Evolutionary conservation across 2,329 filamentous ascomycete genomes (phyloP), one percentile per base, ranked within the genome.

Genomic region (Penicillium sp.): DNA sequence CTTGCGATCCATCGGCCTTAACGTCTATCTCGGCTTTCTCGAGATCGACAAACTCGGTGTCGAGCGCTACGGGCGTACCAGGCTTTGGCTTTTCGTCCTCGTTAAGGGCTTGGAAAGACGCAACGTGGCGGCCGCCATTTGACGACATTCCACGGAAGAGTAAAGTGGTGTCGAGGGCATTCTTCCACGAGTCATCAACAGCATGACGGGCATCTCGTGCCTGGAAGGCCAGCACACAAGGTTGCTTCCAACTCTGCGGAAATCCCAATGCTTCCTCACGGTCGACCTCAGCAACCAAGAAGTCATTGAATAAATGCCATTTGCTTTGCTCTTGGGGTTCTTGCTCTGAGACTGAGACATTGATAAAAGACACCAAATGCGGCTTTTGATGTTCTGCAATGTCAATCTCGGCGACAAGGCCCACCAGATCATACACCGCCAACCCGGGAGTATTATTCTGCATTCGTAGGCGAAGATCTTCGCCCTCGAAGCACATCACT

Each of bases 241-340:
- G 94, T 48, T 91, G 81, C 77, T 97, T 99, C 94, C 94, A 99
- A 18, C 86, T 83, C 3, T 91, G 85, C 58, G 93, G 92, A 73
- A 97, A 99, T 23, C 88, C 86, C 18, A 97, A 79, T 0, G 93
- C 95, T 70, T 99, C 93, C 58, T 92, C 87, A 26, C 85, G 83
- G 29, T 87, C 85, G 15, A 96, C 85, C 9, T 88, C 86, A 12
- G 89, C 85, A 22, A 99, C 95, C 33, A 96, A 77, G 67, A 99
- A 99, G 74, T 99, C 94, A 65, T 99, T 99, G 78, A 99, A 97
- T 1, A 99, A 76, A 74, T 97, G 91, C 95, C 95, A 99, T 64
- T 88, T 87, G 66, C 85, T 88, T 60, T 85, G 82, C 3, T 77
- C 78, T 1, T 85, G 81, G 0, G 82, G 71, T 29, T 73, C 61